Evolutionary conservation across 192 early-diverging fungal species (phyloP).

Genomic region (Diversispora epigaea): DNA sequence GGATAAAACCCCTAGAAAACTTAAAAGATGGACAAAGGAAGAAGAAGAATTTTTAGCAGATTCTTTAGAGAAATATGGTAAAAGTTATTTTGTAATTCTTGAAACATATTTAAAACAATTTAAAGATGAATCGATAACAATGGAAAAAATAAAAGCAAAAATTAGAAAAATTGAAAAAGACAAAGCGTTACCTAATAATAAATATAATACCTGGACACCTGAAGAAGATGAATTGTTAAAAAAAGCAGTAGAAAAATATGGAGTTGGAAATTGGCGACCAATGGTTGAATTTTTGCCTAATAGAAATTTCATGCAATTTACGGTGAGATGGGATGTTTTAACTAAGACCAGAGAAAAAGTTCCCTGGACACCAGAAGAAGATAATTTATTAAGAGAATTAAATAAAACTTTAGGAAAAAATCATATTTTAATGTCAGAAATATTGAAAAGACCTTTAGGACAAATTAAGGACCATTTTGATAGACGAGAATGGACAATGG

Average conservation of each 20-base stretch:
- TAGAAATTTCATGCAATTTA: background rate
- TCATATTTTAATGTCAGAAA: background rate
- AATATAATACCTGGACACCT: constrained; percentile 13
- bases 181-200: background rate
- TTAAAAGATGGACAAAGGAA: too few relatives aligned
- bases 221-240: constrained; percentile 8
- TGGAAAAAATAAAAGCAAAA: too few relatives aligned
- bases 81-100: too few relatives aligned
- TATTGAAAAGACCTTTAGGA: background rate
- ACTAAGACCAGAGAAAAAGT: background rate
- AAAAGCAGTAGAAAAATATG: background rate
- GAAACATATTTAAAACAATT: too few relatives aligned
- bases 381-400: background rate
- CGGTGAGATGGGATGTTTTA: background rate
- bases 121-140: too few relatives aligned
- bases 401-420: background rate
- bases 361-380: constrained; percentile 9
- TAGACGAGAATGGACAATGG: background rate
- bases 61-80: too few relatives aligned
- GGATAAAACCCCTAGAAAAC: too few relatives aligned
- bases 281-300: background rate
- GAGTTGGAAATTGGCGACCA: background rate
- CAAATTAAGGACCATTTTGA: background rate
- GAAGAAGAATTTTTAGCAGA: too few relatives aligned
- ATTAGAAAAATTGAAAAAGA: background rate